Evolutionary conservation across 106 monocot genomes (phyloP).

Genomic region (Allium fistulosum): DNA sequence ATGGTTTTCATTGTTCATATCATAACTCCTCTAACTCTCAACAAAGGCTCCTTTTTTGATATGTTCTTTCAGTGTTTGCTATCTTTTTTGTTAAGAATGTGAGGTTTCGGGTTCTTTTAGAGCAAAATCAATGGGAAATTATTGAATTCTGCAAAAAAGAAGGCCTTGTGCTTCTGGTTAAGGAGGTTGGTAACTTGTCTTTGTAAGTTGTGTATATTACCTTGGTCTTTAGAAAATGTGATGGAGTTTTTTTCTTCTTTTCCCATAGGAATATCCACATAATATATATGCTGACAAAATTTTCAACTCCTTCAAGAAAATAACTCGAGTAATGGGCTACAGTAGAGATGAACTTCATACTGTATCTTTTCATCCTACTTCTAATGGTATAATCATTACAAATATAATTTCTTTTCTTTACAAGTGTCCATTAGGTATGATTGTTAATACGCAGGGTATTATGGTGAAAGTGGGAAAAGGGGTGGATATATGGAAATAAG

Average conservation of each 20-base stretch:
- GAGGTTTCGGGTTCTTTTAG: constrained; percentile 51
- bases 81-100: too few relatives aligned
- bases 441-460: too few relatives aligned
- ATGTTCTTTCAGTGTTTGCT: not conserved
- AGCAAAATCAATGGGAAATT: constrained; percentile 64
- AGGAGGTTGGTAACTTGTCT: constrained; percentile 57
- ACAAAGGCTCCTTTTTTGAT: not conserved
- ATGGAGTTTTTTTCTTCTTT: not conserved
- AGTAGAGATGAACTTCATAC: not conserved
- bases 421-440: too few relatives aligned
- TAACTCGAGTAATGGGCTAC: constrained; percentile 5
- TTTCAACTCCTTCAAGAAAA: constrained; percentile 8
- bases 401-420: too few relatives aligned
- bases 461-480: too few relatives aligned
- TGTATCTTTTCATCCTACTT: constrained; percentile 5
- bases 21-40: too few relatives aligned
- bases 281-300: not conserved
- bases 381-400: not conserved
- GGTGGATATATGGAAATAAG: too few relatives aligned
- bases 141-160: too few relatives aligned
- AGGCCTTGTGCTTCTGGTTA: constrained; percentile 89
- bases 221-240: not conserved
- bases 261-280: not conserved
- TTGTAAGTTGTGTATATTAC: not conserved
- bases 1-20: not conserved